Base-by-base conservation (phyloP, 768 basidiomycete genomes). In the Pholiota microspora region DNA sequence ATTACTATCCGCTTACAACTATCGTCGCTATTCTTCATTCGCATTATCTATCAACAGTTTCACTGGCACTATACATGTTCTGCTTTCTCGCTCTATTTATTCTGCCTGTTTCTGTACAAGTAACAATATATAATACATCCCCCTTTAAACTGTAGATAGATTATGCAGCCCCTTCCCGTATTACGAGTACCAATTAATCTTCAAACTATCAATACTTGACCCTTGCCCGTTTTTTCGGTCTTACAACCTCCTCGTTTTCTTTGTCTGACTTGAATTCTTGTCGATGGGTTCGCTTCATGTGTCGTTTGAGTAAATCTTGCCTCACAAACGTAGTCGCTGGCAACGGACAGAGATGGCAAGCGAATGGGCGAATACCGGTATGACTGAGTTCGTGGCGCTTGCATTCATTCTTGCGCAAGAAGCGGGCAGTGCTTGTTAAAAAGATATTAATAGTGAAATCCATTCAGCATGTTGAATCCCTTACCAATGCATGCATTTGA, bases 361-460 rank as follows among this genome's bases (percentile, higher is more conserved):
- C 69, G 58, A 79, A 87, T 6, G 86, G 86, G 55, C 84, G 78
- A 35, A 67, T 58, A 12, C 82, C 83, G 9, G 73, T 78, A 62
- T 89, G 87, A 55, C 80, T 83, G 12, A 81, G 74, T 66, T 87
- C 85, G 56, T 89, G 88, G 24, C 88, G 81, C 64, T 87, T 88
- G 71, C 85, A 87, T 64, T 89, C 87, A 61, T 89, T 88, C 67
- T 85, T 88, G 55, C 88, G 83, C 55, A 87, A 64, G 71, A 89
- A 89, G 10, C 82, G 74, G 54, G 84, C 74, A 2, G 79, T 67
- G 64, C 88, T 89, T 10, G 48, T 23, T 32, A n/a, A 16, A 45
- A 23, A 13, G 45, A 7, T 51, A 13, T 62, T 24, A 53, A 51
- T 52, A 45, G 46, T 29, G 34, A 24, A 25, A 49, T 18, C 23